phyloP scores from a whole-genome alignment of 768 basidiomycete genomes.

The Pleurotus pulmonarius region DNA sequence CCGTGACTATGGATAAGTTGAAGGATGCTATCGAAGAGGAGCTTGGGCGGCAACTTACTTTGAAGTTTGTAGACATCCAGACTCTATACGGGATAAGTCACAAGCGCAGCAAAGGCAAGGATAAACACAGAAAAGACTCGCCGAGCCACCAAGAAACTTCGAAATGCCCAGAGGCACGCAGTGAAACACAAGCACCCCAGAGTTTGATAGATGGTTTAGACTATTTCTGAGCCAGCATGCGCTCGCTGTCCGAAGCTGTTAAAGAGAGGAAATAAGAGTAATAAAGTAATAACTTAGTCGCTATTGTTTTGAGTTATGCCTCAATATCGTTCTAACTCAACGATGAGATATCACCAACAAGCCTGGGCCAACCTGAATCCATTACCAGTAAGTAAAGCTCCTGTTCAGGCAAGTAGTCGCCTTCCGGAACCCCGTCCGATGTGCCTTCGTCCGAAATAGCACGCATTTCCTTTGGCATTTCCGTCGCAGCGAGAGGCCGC shows the following conservation, averaged over 20 bases:
- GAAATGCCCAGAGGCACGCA: slow-evolving; percentile 3
- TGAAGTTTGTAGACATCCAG: slow-evolving; percentile 18
- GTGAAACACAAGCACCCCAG: slow-evolving; percentile 5
- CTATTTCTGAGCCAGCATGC: slow-evolving; percentile 19
- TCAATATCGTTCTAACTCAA: too few species aligned
- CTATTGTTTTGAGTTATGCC: not conserved
- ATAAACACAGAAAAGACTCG: not conserved
- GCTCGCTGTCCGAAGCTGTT: too few species aligned
- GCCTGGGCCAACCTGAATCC: too few species aligned
- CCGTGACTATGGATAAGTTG: slow-evolving; percentile 33
- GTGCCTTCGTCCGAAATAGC: not conserved
- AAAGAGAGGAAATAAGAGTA: too few species aligned
- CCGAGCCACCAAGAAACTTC: not conserved
- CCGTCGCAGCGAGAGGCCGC: slow-evolving; percentile 1
- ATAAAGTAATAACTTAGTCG: not conserved
- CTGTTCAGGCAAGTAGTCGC: too few species aligned
- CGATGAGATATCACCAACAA: too few species aligned
- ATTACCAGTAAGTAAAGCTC: too few species aligned
- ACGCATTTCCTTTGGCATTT: not conserved
- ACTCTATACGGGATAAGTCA: slow-evolving; percentile 13
- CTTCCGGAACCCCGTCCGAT: too few species aligned
- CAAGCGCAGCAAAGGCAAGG: not conserved
- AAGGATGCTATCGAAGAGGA: slow-evolving; percentile 30
- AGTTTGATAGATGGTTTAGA: slow-evolving; percentile 26
- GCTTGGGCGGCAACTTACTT: slow-evolving; percentile 25